These are phyloP conservation scores for Tolypocladium inflatum DNA, from an alignment of 2,329 filamentous ascomycete genomes.

Conservation along the genomic window DNA sequence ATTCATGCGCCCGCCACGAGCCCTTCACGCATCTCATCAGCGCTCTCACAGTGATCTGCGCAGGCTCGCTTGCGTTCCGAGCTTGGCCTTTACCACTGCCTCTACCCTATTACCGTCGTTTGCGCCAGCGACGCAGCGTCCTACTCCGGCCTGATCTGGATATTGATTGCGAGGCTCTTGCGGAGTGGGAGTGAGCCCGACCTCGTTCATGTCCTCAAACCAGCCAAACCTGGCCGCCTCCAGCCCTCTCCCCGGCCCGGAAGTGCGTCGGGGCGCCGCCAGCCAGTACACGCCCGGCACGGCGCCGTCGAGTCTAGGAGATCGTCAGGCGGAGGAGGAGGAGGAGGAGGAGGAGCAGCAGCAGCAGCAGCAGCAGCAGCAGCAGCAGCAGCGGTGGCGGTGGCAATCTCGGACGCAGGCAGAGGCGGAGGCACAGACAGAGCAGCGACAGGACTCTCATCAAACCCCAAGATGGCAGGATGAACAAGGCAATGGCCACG, in stretches of 20 bases:
- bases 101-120: background rate
- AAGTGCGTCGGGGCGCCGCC: background rate
- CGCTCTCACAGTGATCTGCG: background rate
- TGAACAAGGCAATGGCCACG: too few relatives aligned
- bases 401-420: background rate
- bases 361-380: background rate
- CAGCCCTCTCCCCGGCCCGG: background rate
- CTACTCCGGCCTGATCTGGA: background rate
- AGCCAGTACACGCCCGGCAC: background rate
- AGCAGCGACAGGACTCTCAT: background rate
- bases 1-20: background rate
- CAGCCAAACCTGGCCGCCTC: background rate
- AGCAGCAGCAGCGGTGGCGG: background rate
- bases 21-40: background rate
- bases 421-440: background rate
- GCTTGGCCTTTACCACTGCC: background rate
- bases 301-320: background rate
- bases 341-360: background rate
- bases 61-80: background rate
- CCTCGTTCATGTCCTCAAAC: constrained; percentile 1
- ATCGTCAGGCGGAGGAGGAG: background rate
- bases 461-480: background rate
- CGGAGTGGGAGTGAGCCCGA: background rate
- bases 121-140: background rate
- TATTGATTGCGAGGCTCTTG: background rate